Conservation (phyloP, 2,329 filamentous ascomycete species). For the Fusarium armeniacum region DNA sequence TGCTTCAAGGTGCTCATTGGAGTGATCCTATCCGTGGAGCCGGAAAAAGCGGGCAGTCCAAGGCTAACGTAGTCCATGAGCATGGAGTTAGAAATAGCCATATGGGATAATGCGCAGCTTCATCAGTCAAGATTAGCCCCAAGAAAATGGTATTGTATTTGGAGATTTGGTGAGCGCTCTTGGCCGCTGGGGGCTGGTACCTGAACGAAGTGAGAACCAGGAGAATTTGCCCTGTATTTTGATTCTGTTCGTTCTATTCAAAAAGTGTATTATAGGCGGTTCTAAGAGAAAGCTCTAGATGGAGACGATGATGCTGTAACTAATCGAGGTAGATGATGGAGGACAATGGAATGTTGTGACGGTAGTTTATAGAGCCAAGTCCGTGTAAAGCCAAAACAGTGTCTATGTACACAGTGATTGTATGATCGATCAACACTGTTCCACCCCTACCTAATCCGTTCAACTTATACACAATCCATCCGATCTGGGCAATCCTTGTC, state of each 20-base stretch:
- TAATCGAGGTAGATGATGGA: slow-evolving; percentile 13
- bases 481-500: slow-evolving; percentile 20
- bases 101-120: neutral
- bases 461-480: slow-evolving; percentile 14
- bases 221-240: neutral
- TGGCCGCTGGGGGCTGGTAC: neutral
- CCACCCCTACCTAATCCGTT: slow-evolving; percentile 1
- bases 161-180: neutral
- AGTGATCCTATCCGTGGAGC: neutral
- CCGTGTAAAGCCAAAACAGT: neutral
- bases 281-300: slow-evolving; percentile 14
- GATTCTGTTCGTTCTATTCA: slow-evolving; percentile 1
- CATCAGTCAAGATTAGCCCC: neutral
- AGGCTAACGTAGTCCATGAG: neutral
- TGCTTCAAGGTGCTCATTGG: slow-evolving; percentile 1
- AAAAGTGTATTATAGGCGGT: slow-evolving; percentile 9
- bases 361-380: slow-evolving; percentile 10
- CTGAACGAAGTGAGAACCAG: neutral
- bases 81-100: neutral
- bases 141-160: neutral
- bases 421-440: rapidly evolving
- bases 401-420: neutral
- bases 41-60: neutral
- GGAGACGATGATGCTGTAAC: slow-evolving; percentile 1
- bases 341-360: slow-evolving; percentile 36